Evolutionary conservation across 2,329 filamentous ascomycete genomes (phyloP).

Genomic region (Diaporthe longicolla): DNA sequence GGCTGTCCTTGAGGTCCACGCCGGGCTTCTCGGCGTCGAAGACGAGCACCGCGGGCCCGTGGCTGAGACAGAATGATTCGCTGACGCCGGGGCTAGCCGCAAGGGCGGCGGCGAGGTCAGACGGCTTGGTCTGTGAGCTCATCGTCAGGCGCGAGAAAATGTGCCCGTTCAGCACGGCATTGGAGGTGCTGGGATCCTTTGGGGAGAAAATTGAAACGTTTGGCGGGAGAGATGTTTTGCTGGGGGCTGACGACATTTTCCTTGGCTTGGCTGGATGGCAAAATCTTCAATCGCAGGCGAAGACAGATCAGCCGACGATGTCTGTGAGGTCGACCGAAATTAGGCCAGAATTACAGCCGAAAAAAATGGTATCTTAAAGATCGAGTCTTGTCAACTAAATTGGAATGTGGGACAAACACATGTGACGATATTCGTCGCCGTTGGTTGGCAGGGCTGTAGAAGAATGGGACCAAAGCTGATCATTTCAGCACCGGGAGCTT

Average conservation of each 20-base stretch:
- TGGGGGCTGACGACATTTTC: constrained; percentile 37
- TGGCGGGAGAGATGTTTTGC: constrained; percentile 41
- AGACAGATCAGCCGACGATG: neutral
- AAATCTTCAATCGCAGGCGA: neutral
- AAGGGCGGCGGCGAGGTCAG: constrained; percentile 39
- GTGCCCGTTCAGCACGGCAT: constrained; percentile 41
- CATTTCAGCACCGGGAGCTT: neutral
- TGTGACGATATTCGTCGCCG: neutral
- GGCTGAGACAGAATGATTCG: constrained; percentile 43
- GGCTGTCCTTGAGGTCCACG: constrained; percentile 40
- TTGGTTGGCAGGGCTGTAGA: neutral
- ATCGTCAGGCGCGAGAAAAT: constrained; percentile 45
- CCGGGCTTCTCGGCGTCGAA: constrained; percentile 41
- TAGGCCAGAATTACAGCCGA: neutral
- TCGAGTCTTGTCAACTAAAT: too few relatives aligned
- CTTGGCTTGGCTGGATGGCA: neutral
- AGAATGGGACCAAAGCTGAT: neutral
- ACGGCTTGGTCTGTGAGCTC: constrained; percentile 41
- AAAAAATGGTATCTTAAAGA: neutral
- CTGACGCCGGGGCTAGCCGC: constrained; percentile 18
- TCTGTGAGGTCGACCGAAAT: neutral
- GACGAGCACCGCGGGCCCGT: constrained; percentile 43
- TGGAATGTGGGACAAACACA: too few relatives aligned
- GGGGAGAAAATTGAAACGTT: constrained; percentile 46
- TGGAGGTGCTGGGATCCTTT: constrained; percentile 22